phyloP scores from a whole-genome alignment of 805 yeast genomes.

The Scheffersomyces lignosus region DNA sequence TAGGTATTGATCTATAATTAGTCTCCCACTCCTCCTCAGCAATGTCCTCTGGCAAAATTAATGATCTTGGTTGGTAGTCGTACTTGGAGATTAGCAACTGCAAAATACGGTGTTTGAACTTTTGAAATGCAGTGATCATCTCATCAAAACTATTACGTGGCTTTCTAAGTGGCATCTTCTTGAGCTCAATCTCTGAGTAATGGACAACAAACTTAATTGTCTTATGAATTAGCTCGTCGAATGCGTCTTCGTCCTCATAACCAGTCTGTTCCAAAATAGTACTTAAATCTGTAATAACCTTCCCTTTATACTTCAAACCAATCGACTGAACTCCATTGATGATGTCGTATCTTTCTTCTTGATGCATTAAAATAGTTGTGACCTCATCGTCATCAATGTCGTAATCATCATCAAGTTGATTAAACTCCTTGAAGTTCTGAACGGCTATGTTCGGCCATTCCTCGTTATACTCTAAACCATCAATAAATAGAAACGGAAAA shows the following conservation, averaged over 20 bases:
- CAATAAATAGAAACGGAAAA: slow-evolving; percentile 17
- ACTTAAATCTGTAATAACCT: slow-evolving; percentile 1
- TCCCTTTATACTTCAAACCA: slow-evolving; percentile 13
- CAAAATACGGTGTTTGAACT: slow-evolving; percentile 3
- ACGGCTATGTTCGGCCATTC: slow-evolving; percentile 20
- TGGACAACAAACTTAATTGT: slow-evolving; percentile 2
- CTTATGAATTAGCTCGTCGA: slow-evolving; percentile 2
- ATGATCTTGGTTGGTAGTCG: slow-evolving; percentile 1
- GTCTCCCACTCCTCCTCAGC: slow-evolving; percentile 16
- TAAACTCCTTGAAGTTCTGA: slow-evolving; percentile 12
- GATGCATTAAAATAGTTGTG: slow-evolving; percentile 20
- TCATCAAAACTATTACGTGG: slow-evolving; percentile 2
- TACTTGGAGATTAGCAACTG: slow-evolving; percentile 8
- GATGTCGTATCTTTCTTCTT: slow-evolving; percentile 26
- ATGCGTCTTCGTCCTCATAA: slow-evolving; percentile 1
- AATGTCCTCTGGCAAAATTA: slow-evolving; percentile 12
- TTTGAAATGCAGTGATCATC: neutral
- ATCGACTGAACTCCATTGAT: slow-evolving; percentile 24
- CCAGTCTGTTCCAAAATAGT: neutral
- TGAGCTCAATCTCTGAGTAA: slow-evolving; percentile 2
- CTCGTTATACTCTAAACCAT: slow-evolving; percentile 7
- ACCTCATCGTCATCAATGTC: slow-evolving; percentile 27
- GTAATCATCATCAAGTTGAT: slow-evolving; percentile 19
- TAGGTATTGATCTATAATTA: slow-evolving; percentile 2
- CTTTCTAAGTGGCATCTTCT: neutral